These are phyloP conservation scores for Diaporthe batatas DNA, from an alignment of 2,329 filamentous ascomycete genomes.

Conservation along the genomic window DNA sequence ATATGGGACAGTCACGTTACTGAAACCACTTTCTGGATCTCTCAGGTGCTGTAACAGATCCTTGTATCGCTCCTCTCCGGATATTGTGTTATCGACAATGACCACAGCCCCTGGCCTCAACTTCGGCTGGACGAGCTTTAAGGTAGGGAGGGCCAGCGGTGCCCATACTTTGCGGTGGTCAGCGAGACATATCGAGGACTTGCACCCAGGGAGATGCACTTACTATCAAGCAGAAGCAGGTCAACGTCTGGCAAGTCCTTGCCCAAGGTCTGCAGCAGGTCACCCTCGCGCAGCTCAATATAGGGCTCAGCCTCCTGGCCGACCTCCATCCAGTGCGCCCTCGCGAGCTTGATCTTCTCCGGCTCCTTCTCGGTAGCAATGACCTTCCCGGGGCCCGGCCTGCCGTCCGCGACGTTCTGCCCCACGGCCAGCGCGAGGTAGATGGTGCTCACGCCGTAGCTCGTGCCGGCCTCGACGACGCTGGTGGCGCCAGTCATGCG, in stretches of 20 bases:
- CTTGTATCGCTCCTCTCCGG: conserved; percentile 51
- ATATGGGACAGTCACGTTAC: conserved; percentile 45
- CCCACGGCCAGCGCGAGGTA: conserved; percentile 43
- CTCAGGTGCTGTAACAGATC: conserved; percentile 57
- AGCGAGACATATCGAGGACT: background rate
- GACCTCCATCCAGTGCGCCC: conserved; percentile 52
- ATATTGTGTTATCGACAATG: conserved; percentile 55
- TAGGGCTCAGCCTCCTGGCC: conserved; percentile 49
- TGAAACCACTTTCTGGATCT: conserved; percentile 57
- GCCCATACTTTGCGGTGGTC: conserved; percentile 47
- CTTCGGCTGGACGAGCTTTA: conserved; percentile 54
- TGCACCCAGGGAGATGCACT: background rate
- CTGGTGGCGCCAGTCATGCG: conserved; percentile 45
- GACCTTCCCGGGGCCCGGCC: conserved; percentile 25
- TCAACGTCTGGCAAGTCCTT: conserved; percentile 48
- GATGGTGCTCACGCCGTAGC: conserved; percentile 43
- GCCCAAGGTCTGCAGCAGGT: conserved; percentile 56
- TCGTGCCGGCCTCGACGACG: conserved; percentile 42
- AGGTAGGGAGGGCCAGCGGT: conserved; percentile 50
- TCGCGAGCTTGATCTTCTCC: conserved; percentile 31
- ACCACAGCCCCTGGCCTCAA: conserved; percentile 55
- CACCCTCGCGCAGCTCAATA: conserved; percentile 56
- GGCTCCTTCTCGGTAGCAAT: conserved; percentile 43
- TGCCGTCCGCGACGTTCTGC: conserved; percentile 28
- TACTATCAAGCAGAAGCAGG: conserved; percentile 61